Conservation (phyloP, 2,329 filamentous ascomycete species). For the Verticillium klebahnii region DNA sequence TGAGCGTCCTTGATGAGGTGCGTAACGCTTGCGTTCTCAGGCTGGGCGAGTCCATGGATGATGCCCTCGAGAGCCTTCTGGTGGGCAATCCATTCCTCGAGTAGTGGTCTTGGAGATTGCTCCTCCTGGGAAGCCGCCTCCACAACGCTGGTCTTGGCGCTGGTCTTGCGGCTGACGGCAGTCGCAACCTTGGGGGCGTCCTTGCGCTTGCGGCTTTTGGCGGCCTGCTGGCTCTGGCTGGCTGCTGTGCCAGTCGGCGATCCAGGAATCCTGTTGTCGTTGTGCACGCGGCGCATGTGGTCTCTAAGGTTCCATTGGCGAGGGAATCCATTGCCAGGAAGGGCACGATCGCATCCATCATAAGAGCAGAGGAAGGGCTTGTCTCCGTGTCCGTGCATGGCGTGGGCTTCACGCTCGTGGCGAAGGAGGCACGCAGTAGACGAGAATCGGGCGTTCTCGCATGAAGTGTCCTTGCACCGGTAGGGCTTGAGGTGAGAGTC, state of each 20-base stretch:
- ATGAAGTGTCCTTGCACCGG: slow-evolving; percentile 81
- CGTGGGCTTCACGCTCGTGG: slow-evolving; percentile 93
- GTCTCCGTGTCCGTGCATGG: slow-evolving; percentile 89
- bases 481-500: slow-evolving; percentile 97
- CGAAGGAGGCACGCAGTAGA: slow-evolving; percentile 92
- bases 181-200: slow-evolving; percentile 36
- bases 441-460: slow-evolving; percentile 84
- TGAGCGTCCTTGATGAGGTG: slow-evolving; percentile 49
- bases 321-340: slow-evolving; percentile 82
- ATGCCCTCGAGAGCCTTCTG: slow-evolving; percentile 59
- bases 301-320: slow-evolving; percentile 94
- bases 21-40: slow-evolving; percentile 47
- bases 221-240: slow-evolving; percentile 36
- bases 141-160: slow-evolving; percentile 34
- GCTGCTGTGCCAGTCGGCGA: slow-evolving; percentile 27
- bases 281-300: slow-evolving; percentile 95
- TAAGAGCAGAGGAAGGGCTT: slow-evolving; percentile 90
- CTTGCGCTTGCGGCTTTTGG: slow-evolving; percentile 58
- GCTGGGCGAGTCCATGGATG: slow-evolving; percentile 43
- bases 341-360: slow-evolving; percentile 78
- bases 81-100: slow-evolving; percentile 57
- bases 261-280: slow-evolving; percentile 45
- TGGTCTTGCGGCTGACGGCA: slow-evolving; percentile 43
- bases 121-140: slow-evolving; percentile 26
- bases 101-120: slow-evolving; percentile 33